Evolutionary conservation across 2,329 filamentous ascomycete species (phyloP).

Genomic region (Emydomyces testavorans): DNA sequence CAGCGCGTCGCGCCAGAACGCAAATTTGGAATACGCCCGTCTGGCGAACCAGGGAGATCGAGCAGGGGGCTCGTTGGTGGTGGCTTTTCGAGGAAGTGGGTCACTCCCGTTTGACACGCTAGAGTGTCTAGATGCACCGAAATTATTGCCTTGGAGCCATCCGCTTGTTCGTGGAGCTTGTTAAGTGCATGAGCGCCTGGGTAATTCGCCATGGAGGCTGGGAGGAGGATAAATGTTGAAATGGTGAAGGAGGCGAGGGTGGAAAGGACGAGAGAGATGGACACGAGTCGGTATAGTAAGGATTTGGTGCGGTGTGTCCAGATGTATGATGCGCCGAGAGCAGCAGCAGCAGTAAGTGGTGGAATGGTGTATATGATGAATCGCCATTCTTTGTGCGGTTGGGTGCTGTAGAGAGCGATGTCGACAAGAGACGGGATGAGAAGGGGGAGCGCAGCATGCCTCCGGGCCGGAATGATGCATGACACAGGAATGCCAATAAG

Average conservation of each 20-base stretch:
- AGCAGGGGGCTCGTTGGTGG: conserved; percentile 16
- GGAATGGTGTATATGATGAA: conserved; percentile 88
- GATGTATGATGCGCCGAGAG: conserved; percentile 60
- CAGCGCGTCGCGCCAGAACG: conserved; percentile 29
- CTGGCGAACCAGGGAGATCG: conserved; percentile 19
- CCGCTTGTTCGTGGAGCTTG: conserved; percentile 28
- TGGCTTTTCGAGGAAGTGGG: conserved; percentile 44
- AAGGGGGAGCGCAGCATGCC: conserved; percentile 41
- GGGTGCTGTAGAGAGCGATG: conserved; percentile 67
- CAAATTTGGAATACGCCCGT: conserved; percentile 16
- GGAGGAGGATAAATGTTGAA: conserved; percentile 59
- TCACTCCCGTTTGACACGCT: conserved; percentile 52
- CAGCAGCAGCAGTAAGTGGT: conserved; percentile 63
- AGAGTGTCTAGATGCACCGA: conserved; percentile 49
- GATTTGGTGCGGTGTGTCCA: conserved; percentile 56
- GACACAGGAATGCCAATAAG: conserved; percentile 42
- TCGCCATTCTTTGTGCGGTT: conserved; percentile 91
- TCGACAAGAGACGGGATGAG: conserved; percentile 59
- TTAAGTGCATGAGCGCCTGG: conserved; percentile 72
- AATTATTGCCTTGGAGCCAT: conserved; percentile 22
- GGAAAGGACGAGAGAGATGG: conserved; percentile 47
- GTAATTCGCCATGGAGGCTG: conserved; percentile 81
- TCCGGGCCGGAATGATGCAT: conserved; percentile 45
- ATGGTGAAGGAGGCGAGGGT: conserved; percentile 48
- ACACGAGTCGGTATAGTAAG: conserved; percentile 43